Evolutionary conservation across 106 monocot genomes (phyloP), one percentile per base, ranked within the genome.

Genomic region (Apostasia ramifera): DNA sequence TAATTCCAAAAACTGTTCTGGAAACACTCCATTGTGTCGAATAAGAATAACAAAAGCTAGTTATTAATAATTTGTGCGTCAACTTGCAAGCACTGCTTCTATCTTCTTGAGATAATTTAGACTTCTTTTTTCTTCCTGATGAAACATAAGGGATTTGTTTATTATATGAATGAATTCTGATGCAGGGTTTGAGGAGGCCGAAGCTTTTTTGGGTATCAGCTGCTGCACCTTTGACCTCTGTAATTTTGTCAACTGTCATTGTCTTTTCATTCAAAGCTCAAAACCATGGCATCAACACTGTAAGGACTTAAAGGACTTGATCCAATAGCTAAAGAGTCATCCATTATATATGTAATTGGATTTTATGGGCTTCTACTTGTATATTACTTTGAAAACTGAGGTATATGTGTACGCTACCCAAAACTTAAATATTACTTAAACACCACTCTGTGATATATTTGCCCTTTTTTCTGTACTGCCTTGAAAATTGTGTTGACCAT

Each of bases 191-290:
- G 50, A 81, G 77, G 61, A 81, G 64, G 55, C 83, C 86, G 41
- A 91, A 84, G 51, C 71, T 91, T 7, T 91, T 91, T 77, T 91
- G 91, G 91, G 78, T 91, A 5, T 86, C 91, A 61, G 91, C 91
- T 71, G 84, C 79, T 38, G 91, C 91, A 41, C 91, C 91, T 43
- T 69, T 91, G n/a, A 59, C 81, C 6, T 91, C 86, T 13, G 86
- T 91, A 38, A 80, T 91, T 26, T 66, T 91, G 59, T 86, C 91
- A 40, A 91, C 91, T 43, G 11, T 81, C 54, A 44, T 86, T n/a
- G 76, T 73, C 47, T 84, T 77, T 44, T 41, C 51, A 15, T 70
- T 81, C 66, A 86, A 84, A 83, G 83, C 81, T 59, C 80, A 74
- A 39, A 57, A 80, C 9, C 91, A 77, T 73, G 79, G 81, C 40